phyloP scores from a whole-genome alignment of 768 basidiomycete species.

The Termitomyces sp. region DNA sequence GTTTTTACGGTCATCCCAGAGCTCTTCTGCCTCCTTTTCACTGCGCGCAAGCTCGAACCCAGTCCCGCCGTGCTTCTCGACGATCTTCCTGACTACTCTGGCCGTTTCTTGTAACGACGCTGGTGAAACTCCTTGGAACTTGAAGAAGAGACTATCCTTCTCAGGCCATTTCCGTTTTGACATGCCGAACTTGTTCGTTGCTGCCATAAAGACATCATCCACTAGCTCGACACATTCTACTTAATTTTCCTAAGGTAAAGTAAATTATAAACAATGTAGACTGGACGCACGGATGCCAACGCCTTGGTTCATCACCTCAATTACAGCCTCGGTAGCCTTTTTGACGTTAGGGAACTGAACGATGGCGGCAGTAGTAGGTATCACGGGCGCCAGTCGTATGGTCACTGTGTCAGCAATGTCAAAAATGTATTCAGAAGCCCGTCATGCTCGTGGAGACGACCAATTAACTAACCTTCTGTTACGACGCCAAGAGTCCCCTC shows the following conservation, averaged over 20 bases:
- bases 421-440: not conserved
- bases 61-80: conserved; percentile 59
- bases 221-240: conserved; percentile 82
- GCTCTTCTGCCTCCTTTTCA: conserved; percentile 56
- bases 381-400: conserved; percentile 69
- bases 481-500: conserved; percentile 80
- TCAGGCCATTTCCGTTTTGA: conserved; percentile 53
- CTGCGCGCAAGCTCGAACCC: conserved; percentile 60
- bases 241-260: not conserved
- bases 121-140: conserved; percentile 70
- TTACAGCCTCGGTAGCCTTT: conserved; percentile 68
- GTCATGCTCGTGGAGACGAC: not conserved
- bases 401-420: conserved; percentile 44
- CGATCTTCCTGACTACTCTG: conserved; percentile 48
- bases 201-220: conserved; percentile 64
- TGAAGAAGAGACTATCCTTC: conserved; percentile 77
- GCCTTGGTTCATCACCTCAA: conserved; percentile 65
- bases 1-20: conserved; percentile 77
- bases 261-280: conserved; percentile 7
- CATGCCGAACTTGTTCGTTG: conserved; percentile 50
- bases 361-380: conserved; percentile 80
- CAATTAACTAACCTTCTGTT: conserved; percentile 56
- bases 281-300: conserved; percentile 67
- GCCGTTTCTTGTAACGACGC: conserved; percentile 58
- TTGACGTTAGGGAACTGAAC: conserved; percentile 76